Evolutionary conservation across 2,329 filamentous ascomycete species (phyloP).

Genomic region (Colletotrichum camelliae): DNA sequence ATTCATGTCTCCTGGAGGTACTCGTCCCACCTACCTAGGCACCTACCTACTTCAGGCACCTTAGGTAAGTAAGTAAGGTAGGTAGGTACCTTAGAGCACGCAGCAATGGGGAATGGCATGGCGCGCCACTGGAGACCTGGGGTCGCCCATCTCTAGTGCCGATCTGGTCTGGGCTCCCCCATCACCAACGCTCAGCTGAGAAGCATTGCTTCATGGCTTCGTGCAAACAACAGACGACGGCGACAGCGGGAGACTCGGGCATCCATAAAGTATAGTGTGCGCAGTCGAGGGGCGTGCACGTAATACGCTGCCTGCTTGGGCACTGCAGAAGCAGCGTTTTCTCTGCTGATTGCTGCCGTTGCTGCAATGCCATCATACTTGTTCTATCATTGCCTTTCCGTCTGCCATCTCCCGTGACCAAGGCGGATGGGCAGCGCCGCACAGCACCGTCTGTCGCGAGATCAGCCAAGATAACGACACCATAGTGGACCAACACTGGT

Average conservation of each 20-base stretch:
- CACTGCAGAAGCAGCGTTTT: background rate
- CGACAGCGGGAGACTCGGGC: background rate
- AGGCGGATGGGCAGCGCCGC: background rate
- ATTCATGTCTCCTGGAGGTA: background rate
- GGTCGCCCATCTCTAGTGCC: background rate
- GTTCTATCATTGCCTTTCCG: background rate
- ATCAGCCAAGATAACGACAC: background rate
- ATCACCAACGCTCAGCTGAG: background rate
- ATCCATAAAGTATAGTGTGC: background rate
- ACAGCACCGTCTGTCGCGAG: background rate
- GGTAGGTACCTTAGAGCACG: background rate
- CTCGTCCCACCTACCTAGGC: background rate
- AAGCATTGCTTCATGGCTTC: background rate
- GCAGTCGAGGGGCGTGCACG: background rate
- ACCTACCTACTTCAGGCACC: background rate
- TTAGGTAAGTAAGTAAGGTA: background rate
- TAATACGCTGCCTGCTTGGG: background rate
- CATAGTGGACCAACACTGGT: background rate
- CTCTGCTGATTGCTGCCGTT: background rate
- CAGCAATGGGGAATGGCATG: background rate
- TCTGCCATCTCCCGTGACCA: background rate
- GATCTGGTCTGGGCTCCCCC: slow-evolving; percentile 3
- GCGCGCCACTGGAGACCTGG: background rate
- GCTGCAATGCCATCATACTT: background rate
- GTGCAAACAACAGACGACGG: background rate